These are phyloP conservation scores for Histomonas meleagridis DNA, from an alignment of 208 protist species.

Conservation along the genomic window DNA sequence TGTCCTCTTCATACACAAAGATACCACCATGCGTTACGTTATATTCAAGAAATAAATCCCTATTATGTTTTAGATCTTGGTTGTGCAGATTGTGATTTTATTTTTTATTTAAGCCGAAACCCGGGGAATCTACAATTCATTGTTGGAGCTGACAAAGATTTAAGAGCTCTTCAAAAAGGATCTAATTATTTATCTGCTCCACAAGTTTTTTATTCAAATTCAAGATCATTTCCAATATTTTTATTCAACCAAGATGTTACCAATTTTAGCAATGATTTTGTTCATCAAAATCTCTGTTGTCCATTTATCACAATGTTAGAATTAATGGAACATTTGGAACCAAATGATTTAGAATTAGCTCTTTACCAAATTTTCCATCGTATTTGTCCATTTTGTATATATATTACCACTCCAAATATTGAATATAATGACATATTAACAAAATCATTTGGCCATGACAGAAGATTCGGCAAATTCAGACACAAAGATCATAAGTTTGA, in stretches of 20 bases:
- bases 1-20: not conserved
- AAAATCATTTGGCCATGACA: not conserved
- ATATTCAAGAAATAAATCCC: not conserved
- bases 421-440: not conserved
- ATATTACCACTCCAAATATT: not conserved
- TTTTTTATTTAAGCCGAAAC: conserved; percentile 12
- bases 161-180: not conserved
- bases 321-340: not conserved
- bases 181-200: not conserved
- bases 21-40: not conserved
- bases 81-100: not conserved
- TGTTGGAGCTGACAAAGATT: not conserved
- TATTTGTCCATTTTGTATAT: not conserved
- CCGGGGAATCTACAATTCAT: not conserved
- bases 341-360: not conserved
- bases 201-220: not conserved
- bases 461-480: not conserved
- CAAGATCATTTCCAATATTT: not conserved
- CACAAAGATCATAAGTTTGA: conserved; percentile 32
- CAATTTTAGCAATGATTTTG: not conserved
- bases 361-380: not conserved
- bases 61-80: conserved; percentile 21
- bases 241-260: not conserved
- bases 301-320: not conserved
- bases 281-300: not conserved